Evolutionary conservation across 2,329 filamentous ascomycete genomes (phyloP).

Genomic region (Ambrosiella beaveri): DNA sequence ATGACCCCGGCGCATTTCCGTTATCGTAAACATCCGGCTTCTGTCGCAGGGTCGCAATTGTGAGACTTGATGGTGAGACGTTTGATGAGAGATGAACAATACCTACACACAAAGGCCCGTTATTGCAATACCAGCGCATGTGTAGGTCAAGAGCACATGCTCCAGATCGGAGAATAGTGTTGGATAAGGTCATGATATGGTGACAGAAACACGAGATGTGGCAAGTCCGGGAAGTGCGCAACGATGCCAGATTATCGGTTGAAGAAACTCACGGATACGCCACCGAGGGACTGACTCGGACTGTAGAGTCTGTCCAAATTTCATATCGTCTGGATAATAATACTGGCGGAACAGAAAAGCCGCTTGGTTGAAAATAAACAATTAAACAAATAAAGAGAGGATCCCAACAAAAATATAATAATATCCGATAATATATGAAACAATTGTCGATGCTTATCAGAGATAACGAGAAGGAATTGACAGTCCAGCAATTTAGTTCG

Average conservation of each 20-base stretch:
- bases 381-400: background rate
- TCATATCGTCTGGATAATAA: conserved; percentile 18
- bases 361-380: background rate
- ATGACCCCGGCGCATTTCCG: too few relatives aligned
- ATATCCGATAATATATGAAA: too few relatives aligned
- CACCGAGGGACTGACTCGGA: conserved; percentile 13
- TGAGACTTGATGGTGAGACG: background rate
- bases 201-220: background rate
- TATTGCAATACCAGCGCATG: too few relatives aligned
- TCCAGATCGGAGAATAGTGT: background rate
- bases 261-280: conserved; percentile 11
- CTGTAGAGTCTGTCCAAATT: conserved; percentile 21
- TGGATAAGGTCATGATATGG: background rate
- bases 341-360: background rate
- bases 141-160: too few relatives aligned
- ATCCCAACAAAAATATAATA: background rate
- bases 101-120: background rate
- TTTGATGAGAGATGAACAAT: background rate
- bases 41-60: background rate
- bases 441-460: too few relatives aligned
- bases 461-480: too few relatives aligned
- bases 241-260: background rate
- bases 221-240: background rate
- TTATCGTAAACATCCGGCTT: too few relatives aligned
- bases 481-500: too few relatives aligned